These are phyloP conservation scores for Myriosclerotinia duriaeana DNA, from an alignment of 2,329 filamentous ascomycete genomes.

Conservation along the genomic window DNA sequence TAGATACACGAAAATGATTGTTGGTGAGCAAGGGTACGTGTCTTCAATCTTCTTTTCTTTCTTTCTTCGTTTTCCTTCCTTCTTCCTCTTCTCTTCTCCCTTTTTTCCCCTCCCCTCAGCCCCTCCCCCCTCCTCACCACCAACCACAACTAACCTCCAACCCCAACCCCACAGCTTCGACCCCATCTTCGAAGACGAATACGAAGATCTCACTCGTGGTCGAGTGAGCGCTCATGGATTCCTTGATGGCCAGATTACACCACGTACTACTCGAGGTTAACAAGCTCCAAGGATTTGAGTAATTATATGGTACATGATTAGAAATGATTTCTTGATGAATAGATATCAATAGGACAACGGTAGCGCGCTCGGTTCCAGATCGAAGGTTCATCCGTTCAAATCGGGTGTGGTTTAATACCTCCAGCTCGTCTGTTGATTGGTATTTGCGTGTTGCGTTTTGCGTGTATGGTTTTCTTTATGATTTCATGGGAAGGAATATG, in stretches of 20 bases:
- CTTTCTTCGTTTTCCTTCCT: not conserved
- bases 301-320: not conserved
- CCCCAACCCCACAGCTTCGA: constrained; percentile 25
- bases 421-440: not conserved
- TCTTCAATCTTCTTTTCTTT: not conserved
- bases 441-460: no score
- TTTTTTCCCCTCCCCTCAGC: no score
- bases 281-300: not conserved
- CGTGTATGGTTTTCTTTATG: not conserved
- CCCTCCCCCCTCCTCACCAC: not conserved
- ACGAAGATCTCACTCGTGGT: constrained; percentile 25
- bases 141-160: not conserved
- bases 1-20: constrained; percentile 57
- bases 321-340: not conserved
- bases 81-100: not conserved
- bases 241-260: constrained; percentile 13
- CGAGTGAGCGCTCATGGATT: constrained; percentile 3
- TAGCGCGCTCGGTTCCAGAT: constrained; percentile 31
- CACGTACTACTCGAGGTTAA: constrained; percentile 8
- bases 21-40: constrained; percentile 51
- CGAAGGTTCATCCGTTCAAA: constrained; percentile 40
- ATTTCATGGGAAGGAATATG: no score
- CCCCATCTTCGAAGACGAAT: constrained; percentile 24
- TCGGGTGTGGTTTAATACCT: constrained; percentile 35
- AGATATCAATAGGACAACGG: constrained; percentile 24